Evolutionary conservation across 1,284 basidiomycete species (phyloP), one percentile per base, ranked within the genome.

Genomic region (Blastosporella zonata): DNA sequence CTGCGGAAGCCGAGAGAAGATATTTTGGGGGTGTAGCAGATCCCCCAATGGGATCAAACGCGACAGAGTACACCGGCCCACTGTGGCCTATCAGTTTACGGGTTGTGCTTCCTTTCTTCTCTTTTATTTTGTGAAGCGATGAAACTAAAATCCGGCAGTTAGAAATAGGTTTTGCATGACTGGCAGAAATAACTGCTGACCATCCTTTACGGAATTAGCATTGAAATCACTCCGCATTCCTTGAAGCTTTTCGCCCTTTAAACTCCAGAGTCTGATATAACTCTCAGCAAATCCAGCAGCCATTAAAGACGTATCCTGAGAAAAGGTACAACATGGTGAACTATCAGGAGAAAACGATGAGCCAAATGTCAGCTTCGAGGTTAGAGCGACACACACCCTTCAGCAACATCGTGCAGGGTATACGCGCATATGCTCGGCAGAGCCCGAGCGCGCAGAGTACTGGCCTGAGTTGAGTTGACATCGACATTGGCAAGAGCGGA

Each of bases 261-360:
- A 69, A 63, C 84, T 97, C 96, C 97, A 99, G 50, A 99, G 59
- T 47, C 95, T 81, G 52, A 99, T 88, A 59, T 93, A 96, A 61
- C 95, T 97, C 68, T 99, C 96, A 29, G 93, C 81, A 62, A 97
- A 98, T 0, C 97, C 97, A 22, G 90, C 92, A 1, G 96, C 97
- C 81, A 99, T 85, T n/a, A 99, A 68, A 5, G 93, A 90, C 0
- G 87, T 87, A 67, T 99, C 97, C 42, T 81, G 79, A 13, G 96
- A 98, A 62, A 99, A 97, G 12, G 86, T 83, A 48, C 84, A 86
- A 58, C 90, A 93, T 2, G 94, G 91, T 12, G 89, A 78, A 20
- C 93, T 96, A 60, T 22, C 31, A 37, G 15, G 29, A 44, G 25
- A 37, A 54, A 12, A 13, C 5, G 13, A 31, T 31, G 29, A 40